Percentiles rank a stretch among this genome's conserved stretches.
These are phyloP conservation scores for Malus domestica DNA, from an alignment of 306 rosid species.

Conservation along the genomic window DNA sequence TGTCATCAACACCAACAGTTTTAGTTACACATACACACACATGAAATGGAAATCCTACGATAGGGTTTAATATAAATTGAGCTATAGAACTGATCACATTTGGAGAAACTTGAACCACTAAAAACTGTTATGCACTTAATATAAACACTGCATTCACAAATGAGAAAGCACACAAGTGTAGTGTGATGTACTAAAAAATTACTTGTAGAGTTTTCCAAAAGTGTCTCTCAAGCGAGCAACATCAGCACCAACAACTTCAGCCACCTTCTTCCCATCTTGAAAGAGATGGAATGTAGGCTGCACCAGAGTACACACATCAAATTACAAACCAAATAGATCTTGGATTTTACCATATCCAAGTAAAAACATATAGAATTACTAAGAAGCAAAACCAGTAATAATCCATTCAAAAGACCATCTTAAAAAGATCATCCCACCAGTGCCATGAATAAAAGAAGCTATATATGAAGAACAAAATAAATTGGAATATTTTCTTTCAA, in stretches of 20 bases:
- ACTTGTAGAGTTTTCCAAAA: slow-evolving; percentile 67
- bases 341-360: no score
- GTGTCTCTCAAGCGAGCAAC: slow-evolving; percentile 38
- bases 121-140: not conserved
- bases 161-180: not conserved
- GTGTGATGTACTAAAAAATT: slow-evolving; percentile 9
- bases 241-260: slow-evolving; percentile 70
- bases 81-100: not conserved
- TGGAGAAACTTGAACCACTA: not conserved
- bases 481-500: no score
- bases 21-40: not conserved
- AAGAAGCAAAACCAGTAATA: no score
- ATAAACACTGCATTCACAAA: not conserved
- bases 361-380: no score
- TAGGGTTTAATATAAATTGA: not conserved
- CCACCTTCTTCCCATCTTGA: slow-evolving; percentile 59
- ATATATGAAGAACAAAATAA: no score
- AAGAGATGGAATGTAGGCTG: slow-evolving; percentile 89
- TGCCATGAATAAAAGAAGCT: no score
- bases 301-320: slow-evolving; percentile 14
- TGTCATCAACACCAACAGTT: not conserved
- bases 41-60: not conserved
- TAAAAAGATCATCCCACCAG: no score
- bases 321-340: no score
- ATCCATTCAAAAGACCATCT: no score